Base-by-base conservation (phyloP, 164 flowering plant genomes). In the Hamamelis virginiana region DNA sequence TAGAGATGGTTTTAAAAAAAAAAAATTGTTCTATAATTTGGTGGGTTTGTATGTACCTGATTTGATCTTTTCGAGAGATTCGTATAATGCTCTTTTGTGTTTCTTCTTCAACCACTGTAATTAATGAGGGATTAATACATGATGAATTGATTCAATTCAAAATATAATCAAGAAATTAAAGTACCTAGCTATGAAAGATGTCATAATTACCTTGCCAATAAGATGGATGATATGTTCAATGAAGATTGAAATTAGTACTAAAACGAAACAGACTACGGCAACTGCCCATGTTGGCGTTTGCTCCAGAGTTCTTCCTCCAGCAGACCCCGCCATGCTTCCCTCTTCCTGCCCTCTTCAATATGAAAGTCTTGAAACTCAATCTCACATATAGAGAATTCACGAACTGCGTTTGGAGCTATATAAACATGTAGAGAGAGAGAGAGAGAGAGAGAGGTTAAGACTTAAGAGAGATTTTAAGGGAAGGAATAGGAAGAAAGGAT, bases 251-350 rank as follows among this genome's bases (percentile, higher is more conserved):
- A 85, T 63, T 0, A 81, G 38, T 23, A 90, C 87, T 33, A 90
- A 46, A 16, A 74, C 80, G 58, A 85, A 85, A 52, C 92, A 90
- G n/a, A 90, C 90, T 0, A 79, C 78, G 27, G 96, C 92, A 9
- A 90, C 92, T 0, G 92, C 92, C 96, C 96, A 90, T 19, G 92
- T 90, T 52, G 96, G 92, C 13, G 96, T 90, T 62, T 88, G 60
- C 79, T 88, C 86, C 67, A 90, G 68, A 4, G 86, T 68, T n/a
- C 89, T 80, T 22, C 81, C 81, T 38, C 75, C 79, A 9, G 64
- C 47, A 8, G 64, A 79, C 28, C 66, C 85, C 5, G 82, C 90
- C 87, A 74, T 74, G 10, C 27, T 25, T 26, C 38, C 14, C 1
- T 28, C n/a, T 50, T 50, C 5, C 5, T 15, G n/a, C n/a, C 5